Conservation (phyloP, 345 rosid species). For the Hevea brasiliensis region DNA sequence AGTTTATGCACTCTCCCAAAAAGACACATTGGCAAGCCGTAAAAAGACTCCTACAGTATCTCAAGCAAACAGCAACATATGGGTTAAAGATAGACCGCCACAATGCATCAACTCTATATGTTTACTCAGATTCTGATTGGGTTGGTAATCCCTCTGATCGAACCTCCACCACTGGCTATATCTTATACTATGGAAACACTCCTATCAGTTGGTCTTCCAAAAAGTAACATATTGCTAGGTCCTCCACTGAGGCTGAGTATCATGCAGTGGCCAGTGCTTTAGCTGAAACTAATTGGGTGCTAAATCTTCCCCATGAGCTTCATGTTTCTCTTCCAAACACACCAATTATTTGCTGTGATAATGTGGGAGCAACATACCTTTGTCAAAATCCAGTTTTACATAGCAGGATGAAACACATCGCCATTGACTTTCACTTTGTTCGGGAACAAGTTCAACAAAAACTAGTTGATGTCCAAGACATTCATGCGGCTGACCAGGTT, state of each 20-base stretch:
- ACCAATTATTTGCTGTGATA: background rate
- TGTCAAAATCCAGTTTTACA: background rate
- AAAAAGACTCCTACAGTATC: background rate
- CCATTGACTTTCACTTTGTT: too few species aligned
- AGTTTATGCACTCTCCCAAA: background rate
- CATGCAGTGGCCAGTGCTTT: background rate
- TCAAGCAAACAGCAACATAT: background rate
- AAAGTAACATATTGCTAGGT: background rate
- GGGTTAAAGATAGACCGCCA: background rate
- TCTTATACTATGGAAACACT: background rate
- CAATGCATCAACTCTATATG: background rate
- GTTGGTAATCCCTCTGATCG: background rate
- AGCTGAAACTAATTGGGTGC: background rate
- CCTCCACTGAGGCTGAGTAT: background rate
- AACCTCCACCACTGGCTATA: background rate
- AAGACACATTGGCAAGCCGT: background rate
- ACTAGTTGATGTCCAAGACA: too few species aligned
- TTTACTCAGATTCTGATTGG: background rate
- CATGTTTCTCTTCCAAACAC: background rate
- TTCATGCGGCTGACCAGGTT: too few species aligned
- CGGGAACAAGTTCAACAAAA: too few species aligned
- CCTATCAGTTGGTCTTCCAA: background rate
- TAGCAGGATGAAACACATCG: background rate
- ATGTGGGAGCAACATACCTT: background rate
- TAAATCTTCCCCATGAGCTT: background rate